Evolutionary conservation across 805 yeast genomes (phyloP).

Genomic region (Yamadazyma phyllophila): DNA sequence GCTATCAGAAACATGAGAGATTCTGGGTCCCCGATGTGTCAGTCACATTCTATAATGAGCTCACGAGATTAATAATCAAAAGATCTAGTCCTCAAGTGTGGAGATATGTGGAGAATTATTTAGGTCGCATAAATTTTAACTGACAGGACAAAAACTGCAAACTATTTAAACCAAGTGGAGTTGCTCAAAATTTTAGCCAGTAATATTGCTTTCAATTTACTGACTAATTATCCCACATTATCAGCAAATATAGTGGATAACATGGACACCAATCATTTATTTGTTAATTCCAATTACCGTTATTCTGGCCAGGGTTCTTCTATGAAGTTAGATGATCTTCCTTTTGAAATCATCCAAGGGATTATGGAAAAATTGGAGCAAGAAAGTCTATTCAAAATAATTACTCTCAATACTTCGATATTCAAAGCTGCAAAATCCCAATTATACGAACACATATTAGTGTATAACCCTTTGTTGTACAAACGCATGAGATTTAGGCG

Average conservation of each 20-base stretch:
- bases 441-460: not conserved
- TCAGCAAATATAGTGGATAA: no score
- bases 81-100: not conserved
- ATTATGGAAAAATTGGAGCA: slow-evolving; percentile 2
- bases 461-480: slow-evolving; percentile 1
- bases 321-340: slow-evolving; percentile 3
- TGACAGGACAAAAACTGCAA: not conserved
- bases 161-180: not conserved
- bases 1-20: no score
- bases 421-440: slow-evolving; percentile 2
- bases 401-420: not conserved
- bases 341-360: not conserved
- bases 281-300: not conserved
- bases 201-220: not conserved
- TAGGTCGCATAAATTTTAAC: not conserved
- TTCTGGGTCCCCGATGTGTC: no score
- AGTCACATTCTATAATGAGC: not conserved
- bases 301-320: not conserved
- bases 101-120: not conserved
- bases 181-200: not conserved
- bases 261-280: slow-evolving; percentile 1
- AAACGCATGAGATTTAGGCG: not conserved
- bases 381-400: not conserved
- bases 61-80: not conserved
- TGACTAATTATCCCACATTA: not conserved